Conservation (phyloP, 768 basidiomycete genomes). For the Lactarius sp. region DNA sequence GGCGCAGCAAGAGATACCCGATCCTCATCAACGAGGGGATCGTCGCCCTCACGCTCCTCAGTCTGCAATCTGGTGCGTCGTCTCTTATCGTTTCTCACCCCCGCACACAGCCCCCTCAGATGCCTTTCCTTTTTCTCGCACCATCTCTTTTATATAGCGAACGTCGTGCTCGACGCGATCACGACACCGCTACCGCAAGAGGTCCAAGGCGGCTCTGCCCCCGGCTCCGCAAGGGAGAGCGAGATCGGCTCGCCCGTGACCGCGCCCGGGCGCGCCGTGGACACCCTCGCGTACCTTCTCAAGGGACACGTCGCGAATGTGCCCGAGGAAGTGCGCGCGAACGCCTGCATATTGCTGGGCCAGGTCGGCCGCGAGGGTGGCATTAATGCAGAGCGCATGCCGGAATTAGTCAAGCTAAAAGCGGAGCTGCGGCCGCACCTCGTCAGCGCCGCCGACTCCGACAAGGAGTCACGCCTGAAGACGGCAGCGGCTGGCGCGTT, state of each 20-base stretch:
- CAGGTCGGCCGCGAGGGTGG: conserved; percentile 54
- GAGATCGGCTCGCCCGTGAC: conserved; percentile 46
- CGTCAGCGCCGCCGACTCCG: conserved; percentile 39
- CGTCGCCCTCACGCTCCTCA: conserved; percentile 74
- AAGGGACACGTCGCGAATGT: conserved; percentile 45
- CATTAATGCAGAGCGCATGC: conserved; percentile 37
- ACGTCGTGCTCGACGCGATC: conserved; percentile 58
- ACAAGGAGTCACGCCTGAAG: conserved; percentile 36
- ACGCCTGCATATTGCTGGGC: conserved; percentile 67
- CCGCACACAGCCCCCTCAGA: neutral
- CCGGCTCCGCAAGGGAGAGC: conserved; percentile 39
- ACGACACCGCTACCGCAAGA: conserved; percentile 46
- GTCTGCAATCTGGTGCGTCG: conserved; percentile 58
- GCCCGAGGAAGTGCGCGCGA: conserved; percentile 72
- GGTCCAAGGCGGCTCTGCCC: conserved; percentile 27
- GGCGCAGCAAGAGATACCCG: conserved; percentile 73
- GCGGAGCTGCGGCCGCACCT: conserved; percentile 47
- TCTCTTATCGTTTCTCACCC: neutral
- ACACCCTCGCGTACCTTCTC: conserved; percentile 62
- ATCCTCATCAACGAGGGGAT: conserved; percentile 86
- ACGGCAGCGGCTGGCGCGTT: conserved; percentile 41
- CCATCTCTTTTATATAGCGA: conserved; percentile 38
- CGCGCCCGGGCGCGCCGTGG: conserved; percentile 54
- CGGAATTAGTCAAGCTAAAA: conserved; percentile 44
- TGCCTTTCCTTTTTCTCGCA: conserved; percentile 1